Base-by-base conservation (phyloP, 75 land plant species). In the Gnetum montanum region DNA sequence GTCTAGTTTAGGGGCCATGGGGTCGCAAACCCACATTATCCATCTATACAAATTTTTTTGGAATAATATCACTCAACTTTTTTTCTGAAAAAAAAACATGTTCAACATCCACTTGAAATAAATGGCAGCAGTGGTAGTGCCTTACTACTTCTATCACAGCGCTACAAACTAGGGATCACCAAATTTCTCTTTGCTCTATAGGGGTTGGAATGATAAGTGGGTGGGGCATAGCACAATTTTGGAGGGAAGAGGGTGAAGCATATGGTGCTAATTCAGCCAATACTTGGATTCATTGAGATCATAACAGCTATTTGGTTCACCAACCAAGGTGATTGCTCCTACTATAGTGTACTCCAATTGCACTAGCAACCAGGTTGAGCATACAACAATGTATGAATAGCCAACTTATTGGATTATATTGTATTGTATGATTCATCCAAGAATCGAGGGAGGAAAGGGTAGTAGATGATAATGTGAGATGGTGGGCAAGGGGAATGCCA, bases 221-320 rank as follows among this genome's bases (percentile, higher is more conserved):
- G 27, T 48, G 50, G 50, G 27, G 50, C 50, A 48, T 48, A 48
- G 3, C 50, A 48, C 50, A 48, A 48, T 48, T 48, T 48, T 12
- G 23, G 23, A 48, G 23, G 26, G 27, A 48, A 6, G 0, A 48
- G 50, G 50, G 50, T 48, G 12, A n/a, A n/a, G n/a, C n/a, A n/a
- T n/a, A n/a, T n/a, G n/a, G n/a, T n/a, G n/a, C n/a, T n/a, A n/a
- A n/a, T n/a, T n/a, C n/a, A n/a, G n/a, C n/a, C n/a, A n/a, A n/a
- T n/a, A n/a, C n/a, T n/a, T n/a, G n/a, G n/a, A n/a, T n/a, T n/a
- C n/a, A n/a, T n/a, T n/a, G n/a, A n/a, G n/a, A n/a, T n/a, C n/a
- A n/a, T n/a, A n/a, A n/a, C n/a, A n/a, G n/a, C 15, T 22, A 24
- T 11, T 23, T 48, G 4, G 0, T 16, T 16, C 15, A 0, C 43